Base-by-base conservation (phyloP, 495 filamentous ascomycete genomes). In the Apodospora peruviana region DNA sequence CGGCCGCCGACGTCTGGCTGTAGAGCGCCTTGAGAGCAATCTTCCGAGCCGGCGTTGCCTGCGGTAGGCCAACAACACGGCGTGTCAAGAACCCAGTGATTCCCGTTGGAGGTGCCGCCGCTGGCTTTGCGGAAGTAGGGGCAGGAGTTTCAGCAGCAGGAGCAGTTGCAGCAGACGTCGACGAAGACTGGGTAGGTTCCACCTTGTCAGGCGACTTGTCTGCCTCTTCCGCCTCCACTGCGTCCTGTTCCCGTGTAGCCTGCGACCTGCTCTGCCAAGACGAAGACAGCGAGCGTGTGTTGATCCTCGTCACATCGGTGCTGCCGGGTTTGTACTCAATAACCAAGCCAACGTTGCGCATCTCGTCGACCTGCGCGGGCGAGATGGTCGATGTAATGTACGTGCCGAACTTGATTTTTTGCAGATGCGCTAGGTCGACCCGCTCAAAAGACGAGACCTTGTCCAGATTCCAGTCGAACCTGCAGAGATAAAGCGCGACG, bases 401-500 rank as follows among this genome's bases (percentile, higher is more conserved):
- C 2, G 86, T 84, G 23, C 91, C 93, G 51, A 84, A 79, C 47
- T 79, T 78, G 40, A 98, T 82, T 38, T 76, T 74, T 1, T 71
- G 70, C 22, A 97, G 68, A 41, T 86, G 83, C 5, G 78, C 75
- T 24, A 96, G 72, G 46, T 85, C 83, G 11, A 96, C 83, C n/a
- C 91, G 74, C 65, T 95, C 89, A 57, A 95, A 96, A 0, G 84
- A 88, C 1, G 83, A 79, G 0, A 96, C 87, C 66, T 96, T 96
- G 70, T 96, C 91, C 4, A 88, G 79, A 51, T 85, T 84, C 86
- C 89, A 96, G 66, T 96, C 90, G 53, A 96, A 91, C 16, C 86
- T 79, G 59, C 90, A 94, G 40, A 83, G 80, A 58, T 96, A 98
- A 5, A 96, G 63, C 2, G 89, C 90, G 5, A 74, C 71, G 45